Percentiles rank a stretch among this genome's conserved stretches.
Evolutionary conservation across 805 yeast species (phyloP).

Genomic region (Debaryomyces hansenii): DNA sequence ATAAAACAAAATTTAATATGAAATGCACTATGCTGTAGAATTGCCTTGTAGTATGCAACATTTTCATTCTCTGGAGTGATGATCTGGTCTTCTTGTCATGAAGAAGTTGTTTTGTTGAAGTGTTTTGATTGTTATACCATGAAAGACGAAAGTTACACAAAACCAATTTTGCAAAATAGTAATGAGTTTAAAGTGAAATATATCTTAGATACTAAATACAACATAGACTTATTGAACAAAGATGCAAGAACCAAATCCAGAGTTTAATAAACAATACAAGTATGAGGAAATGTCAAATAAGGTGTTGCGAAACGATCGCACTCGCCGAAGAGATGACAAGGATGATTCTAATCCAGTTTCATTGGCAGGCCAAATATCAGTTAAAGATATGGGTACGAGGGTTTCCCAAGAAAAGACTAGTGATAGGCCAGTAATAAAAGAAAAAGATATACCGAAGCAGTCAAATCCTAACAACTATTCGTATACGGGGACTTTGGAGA

Average conservation of each 20-base stretch:
- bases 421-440: constrained; percentile 6
- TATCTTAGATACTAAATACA: neutral
- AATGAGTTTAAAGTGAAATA: neutral
- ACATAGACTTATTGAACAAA: neutral
- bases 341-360: constrained; percentile 66
- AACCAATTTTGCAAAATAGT: neutral
- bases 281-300: constrained; percentile 78
- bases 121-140: neutral
- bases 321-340: constrained; percentile 43
- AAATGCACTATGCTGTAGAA: neutral
- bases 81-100: neutral
- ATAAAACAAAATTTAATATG: neutral
- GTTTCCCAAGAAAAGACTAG: constrained; percentile 20
- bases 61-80: too few relatives aligned
- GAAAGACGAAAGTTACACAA: neutral
- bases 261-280: constrained; percentile 37
- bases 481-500: constrained; percentile 34
- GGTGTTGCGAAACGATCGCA: constrained; percentile 50
- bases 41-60: neutral
- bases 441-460: constrained; percentile 6
- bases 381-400: constrained; percentile 68
- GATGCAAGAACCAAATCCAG: neutral
- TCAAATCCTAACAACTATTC: constrained; percentile 10
- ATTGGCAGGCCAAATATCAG: constrained; percentile 64
- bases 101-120: neutral